phyloP scores from a whole-genome alignment of 2,329 filamentous ascomycete genomes.

The Escovopsis weberi region DNA sequence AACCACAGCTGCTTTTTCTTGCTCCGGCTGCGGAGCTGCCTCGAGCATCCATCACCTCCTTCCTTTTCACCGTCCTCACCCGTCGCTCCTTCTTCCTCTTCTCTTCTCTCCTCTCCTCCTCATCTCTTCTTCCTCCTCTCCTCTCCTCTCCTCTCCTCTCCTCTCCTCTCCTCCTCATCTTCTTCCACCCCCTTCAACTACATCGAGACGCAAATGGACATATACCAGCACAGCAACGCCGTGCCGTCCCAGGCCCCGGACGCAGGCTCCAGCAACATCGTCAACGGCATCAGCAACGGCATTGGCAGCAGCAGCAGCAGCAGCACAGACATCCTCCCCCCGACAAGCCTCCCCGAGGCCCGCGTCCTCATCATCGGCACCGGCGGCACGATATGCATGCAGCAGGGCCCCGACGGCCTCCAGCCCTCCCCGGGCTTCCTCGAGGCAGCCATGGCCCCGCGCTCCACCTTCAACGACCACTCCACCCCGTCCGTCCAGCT shows the following conservation, averaged over 20 bases:
- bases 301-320: conserved; percentile 6
- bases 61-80: conserved; percentile 4
- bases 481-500: conserved; percentile 28
- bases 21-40: neutral
- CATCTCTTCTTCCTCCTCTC: neutral
- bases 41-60: neutral
- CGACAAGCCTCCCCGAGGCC: conserved; percentile 47
- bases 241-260: neutral
- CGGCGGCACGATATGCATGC: conserved; percentile 85
- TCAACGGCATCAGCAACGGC: neutral
- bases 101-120: too few species aligned
- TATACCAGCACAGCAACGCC: neutral
- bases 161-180: neutral
- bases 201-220: neutral
- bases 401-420: conserved; percentile 63
- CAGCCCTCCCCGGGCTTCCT: conserved; percentile 71
- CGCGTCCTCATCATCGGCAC: conserved; percentile 84
- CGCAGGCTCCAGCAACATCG: neutral
- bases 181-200: too few species aligned
- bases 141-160: neutral
- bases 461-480: conserved; percentile 72
- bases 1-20: neutral
- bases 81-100: conserved; percentile 6
- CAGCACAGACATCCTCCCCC: conserved; percentile 3
- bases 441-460: conserved; percentile 64